Conservation (phyloP, 1,139 yeast genomes). For the Wickerhamomyces sp. region DNA sequence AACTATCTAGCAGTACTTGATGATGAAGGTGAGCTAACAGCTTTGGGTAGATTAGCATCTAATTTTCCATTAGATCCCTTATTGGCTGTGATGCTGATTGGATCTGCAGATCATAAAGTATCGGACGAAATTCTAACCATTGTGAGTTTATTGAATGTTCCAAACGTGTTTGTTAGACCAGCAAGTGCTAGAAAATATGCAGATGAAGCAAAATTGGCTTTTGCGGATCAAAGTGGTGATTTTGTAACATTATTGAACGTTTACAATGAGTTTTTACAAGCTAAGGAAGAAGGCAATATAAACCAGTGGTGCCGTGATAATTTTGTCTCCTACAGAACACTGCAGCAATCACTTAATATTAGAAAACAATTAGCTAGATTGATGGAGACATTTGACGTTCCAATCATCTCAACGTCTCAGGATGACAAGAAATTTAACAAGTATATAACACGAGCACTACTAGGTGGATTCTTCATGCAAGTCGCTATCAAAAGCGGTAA, state of each 20-base stretch:
- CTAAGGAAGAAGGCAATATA: conserved; percentile 59
- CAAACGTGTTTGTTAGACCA: conserved; percentile 92
- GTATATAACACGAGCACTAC: conserved; percentile 79
- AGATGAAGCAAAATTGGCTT: conserved; percentile 82
- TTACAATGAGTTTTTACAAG: conserved; percentile 72
- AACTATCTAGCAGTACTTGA: conserved; percentile 86
- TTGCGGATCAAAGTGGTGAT: conserved; percentile 95
- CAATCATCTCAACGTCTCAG: conserved; percentile 63
- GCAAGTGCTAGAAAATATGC: conserved; percentile 84
- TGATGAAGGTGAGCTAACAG: conserved; percentile 87
- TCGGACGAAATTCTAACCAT: conserved; percentile 85
- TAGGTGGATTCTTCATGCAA: conserved; percentile 98
- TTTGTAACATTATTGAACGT: conserved; percentile 89
- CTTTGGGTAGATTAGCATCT: conserved; percentile 84
- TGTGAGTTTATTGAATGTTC: conserved; percentile 89
- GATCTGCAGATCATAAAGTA: conserved; percentile 80
- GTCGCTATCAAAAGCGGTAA: conserved; percentile 84
- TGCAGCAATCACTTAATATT: conserved; percentile 79
- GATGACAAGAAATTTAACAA: conserved; percentile 65
- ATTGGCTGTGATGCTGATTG: conserved; percentile 88
- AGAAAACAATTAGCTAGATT: conserved; percentile 77
- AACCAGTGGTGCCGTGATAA: conserved; percentile 91
- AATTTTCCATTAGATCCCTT: conserved; percentile 95
- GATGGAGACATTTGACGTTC: conserved; percentile 79
- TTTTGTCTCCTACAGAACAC: conserved; percentile 77